A percentile compares a stretch with the other conserved stretches of the same genome.
Evolutionary conservation across 257 asterid genomes (phyloP).

Genomic region (Solanum tarijense): DNA sequence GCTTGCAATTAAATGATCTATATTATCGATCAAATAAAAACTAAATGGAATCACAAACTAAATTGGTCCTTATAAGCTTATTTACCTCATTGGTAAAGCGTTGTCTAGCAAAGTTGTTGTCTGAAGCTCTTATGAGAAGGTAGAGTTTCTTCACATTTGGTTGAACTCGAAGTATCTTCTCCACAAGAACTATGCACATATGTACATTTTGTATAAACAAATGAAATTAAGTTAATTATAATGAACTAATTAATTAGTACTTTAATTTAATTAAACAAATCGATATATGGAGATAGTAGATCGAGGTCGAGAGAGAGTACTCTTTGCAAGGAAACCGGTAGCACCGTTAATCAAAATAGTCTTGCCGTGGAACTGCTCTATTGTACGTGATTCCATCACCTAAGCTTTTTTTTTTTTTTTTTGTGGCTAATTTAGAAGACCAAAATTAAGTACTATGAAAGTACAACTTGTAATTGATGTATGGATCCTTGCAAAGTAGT

Average conservation of each 20-base stretch:
- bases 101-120: conserved; percentile 1
- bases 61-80: neutral
- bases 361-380: neutral
- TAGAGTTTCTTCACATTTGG: conserved; percentile 34
- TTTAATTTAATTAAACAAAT: no score
- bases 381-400: neutral
- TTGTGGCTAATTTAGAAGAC: neutral
- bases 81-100: conserved; percentile 38
- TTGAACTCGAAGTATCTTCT: conserved; percentile 39
- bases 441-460: neutral
- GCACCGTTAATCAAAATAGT: neutral
- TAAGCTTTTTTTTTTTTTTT: neutral
- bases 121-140: conserved; percentile 21
- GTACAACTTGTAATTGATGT: neutral
- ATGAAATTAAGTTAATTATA: neutral
- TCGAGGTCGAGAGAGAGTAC: neutral
- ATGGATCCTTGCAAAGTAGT: no score
- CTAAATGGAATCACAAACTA: no score
- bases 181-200: conserved; percentile 18
- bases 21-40: no score
- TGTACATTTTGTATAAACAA: neutral
- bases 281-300: neutral
- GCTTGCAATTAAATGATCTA: no score
- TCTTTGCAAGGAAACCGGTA: neutral
- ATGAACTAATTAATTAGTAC: neutral